Percentiles rank a stretch among this genome's conserved stretches.
Evolutionary conservation across 805 yeast genomes (phyloP).

Genomic region (Wickerhamiella spandovensis): DNA sequence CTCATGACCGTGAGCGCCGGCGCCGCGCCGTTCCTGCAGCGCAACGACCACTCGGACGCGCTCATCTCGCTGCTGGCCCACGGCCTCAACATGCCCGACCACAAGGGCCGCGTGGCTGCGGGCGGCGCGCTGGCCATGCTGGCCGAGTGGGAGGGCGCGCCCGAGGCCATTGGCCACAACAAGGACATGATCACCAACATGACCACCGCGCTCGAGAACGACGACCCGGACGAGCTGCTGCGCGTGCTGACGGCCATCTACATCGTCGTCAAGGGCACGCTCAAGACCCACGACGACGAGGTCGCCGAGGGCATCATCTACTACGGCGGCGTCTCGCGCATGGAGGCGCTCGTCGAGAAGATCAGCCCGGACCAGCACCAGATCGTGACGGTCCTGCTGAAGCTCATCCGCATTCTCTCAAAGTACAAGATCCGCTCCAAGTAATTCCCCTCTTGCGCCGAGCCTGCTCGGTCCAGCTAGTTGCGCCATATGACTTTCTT

Average conservation of each 20-base stretch:
- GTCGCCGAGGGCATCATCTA: conserved; percentile 16
- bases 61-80: conserved; percentile 23
- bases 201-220: conserved; percentile 14
- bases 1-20: conserved; percentile 30
- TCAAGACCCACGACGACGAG: conserved; percentile 15
- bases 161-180: conserved; percentile 19
- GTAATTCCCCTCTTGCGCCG: background rate
- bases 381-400: conserved; percentile 7
- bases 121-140: conserved; percentile 29
- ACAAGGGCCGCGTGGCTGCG: conserved; percentile 25
- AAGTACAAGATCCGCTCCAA: background rate
- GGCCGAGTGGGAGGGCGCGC: conserved; percentile 26
- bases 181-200: conserved; percentile 18
- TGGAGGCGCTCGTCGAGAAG: conserved; percentile 13
- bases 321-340: conserved; percentile 13
- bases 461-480: too few relatives aligned
- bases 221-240: conserved; percentile 18
- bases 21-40: conserved; percentile 27
- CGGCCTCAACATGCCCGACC: conserved; percentile 21
- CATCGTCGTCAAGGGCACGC: conserved; percentile 13
- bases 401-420: conserved; percentile 3
- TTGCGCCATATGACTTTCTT: too few relatives aligned
- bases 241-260: conserved; percentile 20
- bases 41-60: conserved; percentile 17
- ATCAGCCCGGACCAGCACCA: conserved; percentile 9